These are phyloP conservation scores for Beauveria rudraprayagi DNA, from an alignment of 2,329 filamentous ascomycete species.

Conservation along the genomic window DNA sequence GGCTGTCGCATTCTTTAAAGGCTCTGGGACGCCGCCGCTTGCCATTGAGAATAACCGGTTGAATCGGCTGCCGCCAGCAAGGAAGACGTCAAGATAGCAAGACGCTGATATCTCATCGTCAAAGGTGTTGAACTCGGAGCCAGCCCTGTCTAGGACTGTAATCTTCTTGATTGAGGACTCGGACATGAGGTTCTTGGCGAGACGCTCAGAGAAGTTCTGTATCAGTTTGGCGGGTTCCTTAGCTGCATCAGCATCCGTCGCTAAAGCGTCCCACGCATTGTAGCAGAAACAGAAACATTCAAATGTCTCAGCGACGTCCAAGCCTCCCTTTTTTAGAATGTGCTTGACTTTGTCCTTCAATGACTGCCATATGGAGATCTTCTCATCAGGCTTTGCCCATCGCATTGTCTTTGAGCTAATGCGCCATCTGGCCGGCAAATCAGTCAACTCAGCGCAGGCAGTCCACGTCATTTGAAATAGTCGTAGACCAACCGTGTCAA, in stretches of 20 bases:
- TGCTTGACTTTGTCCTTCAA: constrained; percentile 26
- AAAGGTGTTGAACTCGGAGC: background rate
- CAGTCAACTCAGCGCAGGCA: background rate
- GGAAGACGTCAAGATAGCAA: constrained; percentile 26
- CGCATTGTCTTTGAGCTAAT: constrained; percentile 28
- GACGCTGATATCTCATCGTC: background rate
- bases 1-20: constrained; percentile 17
- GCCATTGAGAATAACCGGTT: constrained; percentile 21
- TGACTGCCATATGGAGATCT: constrained; percentile 24
- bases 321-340: constrained; percentile 23
- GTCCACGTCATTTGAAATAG: constrained; percentile 22
- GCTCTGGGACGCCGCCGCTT: constrained; percentile 18
- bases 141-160: constrained; percentile 3
- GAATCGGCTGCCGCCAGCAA: constrained; percentile 26
- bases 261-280: constrained; percentile 30
- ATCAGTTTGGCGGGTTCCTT: constrained; percentile 25
- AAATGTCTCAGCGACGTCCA: constrained; percentile 28
- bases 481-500: constrained; percentile 32
- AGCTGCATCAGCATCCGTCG: constrained; percentile 25
- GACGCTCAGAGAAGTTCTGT: constrained; percentile 25
- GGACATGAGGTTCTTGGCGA: constrained; percentile 24
- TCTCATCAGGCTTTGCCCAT: constrained; percentile 26
- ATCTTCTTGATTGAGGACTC: constrained; percentile 17
- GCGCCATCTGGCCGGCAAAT: constrained; percentile 32
- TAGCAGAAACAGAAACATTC: constrained; percentile 34